Conservation (phyloP, 148 eudicot species). For the Beta vulgaris region DNA sequence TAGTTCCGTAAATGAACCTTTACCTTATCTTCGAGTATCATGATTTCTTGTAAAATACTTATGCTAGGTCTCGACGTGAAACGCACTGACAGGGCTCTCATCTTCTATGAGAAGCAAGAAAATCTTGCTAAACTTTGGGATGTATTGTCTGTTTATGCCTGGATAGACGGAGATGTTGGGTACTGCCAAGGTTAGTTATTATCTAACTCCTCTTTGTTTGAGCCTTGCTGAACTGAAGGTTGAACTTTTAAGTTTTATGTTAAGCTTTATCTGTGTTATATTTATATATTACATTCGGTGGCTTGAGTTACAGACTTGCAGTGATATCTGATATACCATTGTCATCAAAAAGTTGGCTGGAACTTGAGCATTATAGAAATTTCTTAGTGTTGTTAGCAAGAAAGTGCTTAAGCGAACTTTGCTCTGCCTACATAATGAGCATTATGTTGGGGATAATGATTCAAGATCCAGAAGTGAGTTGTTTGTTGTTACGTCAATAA, state of each 20-base stretch:
- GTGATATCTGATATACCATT: no score
- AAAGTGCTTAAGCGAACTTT: no score
- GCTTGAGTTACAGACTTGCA: neutral
- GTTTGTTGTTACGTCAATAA: neutral
- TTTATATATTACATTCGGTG: neutral
- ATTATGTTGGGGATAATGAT: neutral
- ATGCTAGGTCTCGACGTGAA: slow-evolving; percentile 86
- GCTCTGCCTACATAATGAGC: neutral
- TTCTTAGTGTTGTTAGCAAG: neutral
- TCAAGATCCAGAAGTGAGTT: neutral
- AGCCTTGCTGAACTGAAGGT: neutral
- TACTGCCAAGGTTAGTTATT: slow-evolving; percentile 86
- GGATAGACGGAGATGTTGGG: slow-evolving; percentile 89
- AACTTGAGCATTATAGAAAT: no score
- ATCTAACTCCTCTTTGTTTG: slow-evolving; percentile 14
- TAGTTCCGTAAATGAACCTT: slow-evolving; percentile 6
- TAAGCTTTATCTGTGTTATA: neutral
- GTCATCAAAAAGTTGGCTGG: no score
- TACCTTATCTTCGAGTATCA: slow-evolving; percentile 20
- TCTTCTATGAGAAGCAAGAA: slow-evolving; percentile 83
- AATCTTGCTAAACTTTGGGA: slow-evolving; percentile 95
- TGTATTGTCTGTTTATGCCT: slow-evolving; percentile 79
- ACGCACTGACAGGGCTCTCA: slow-evolving; percentile 88
- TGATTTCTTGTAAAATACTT: slow-evolving; percentile 22
- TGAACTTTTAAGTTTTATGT: neutral